Percentiles rank a stretch among this genome's conserved stretches.
Conservation (phyloP, 169 alveolate species). For the Plasmodium knowlesi region DNA sequence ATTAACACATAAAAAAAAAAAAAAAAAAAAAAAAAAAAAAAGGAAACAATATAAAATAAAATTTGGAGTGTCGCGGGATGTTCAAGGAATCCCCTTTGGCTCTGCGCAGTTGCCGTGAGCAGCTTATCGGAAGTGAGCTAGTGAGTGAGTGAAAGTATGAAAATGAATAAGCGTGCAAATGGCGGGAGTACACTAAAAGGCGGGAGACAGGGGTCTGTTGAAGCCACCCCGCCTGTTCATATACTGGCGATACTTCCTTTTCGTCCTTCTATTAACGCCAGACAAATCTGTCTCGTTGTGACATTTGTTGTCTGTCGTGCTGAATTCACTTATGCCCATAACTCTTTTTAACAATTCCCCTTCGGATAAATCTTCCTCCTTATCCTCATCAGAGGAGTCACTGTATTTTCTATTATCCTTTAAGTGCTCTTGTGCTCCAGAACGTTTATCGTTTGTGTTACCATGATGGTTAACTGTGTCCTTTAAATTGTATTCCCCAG, state of each 20-base stretch:
- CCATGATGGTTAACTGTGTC: background rate
- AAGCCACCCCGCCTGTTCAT: conserved; percentile 96
- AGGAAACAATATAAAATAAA: background rate
- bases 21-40: no score
- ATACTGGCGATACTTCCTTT: conserved; percentile 93
- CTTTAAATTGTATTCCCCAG: background rate
- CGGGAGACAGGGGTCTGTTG: conserved; percentile 93
- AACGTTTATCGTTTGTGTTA: background rate
- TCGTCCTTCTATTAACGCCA: conserved; percentile 89
- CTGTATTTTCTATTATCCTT: background rate
- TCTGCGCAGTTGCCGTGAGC: background rate
- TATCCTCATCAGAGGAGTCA: conserved; percentile 5
- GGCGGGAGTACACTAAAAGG: conserved; percentile 33
- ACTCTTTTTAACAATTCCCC: conserved; percentile 83
- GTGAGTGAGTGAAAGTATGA: background rate
- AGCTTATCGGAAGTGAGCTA: background rate
- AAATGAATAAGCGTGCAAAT: background rate
- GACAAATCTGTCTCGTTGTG: conserved; percentile 88
- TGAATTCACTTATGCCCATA: conserved; percentile 88
- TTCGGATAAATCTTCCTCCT: conserved; percentile 72
- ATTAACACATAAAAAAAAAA: background rate
- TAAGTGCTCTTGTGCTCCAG: background rate
- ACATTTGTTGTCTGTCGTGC: conserved; percentile 85
- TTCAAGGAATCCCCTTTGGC: background rate
- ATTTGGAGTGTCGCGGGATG: background rate